Percentiles rank a stretch among this genome's conserved stretches.
Evolutionary conservation across 139 green algal genomes (phyloP).

Genomic region (Auxenochlorella protothecoides): DNA sequence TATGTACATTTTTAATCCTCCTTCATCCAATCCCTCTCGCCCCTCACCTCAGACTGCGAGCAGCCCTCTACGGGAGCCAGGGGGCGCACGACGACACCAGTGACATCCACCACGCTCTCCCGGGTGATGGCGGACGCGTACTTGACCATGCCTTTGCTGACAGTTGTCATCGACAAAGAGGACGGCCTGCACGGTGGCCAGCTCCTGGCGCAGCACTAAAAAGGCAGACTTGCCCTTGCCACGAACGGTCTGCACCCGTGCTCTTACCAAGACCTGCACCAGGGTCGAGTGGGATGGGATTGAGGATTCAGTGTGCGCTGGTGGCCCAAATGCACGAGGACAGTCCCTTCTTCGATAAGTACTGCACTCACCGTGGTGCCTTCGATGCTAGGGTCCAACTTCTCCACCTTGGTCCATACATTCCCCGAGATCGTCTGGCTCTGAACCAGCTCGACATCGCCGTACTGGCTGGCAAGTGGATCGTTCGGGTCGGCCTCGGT

Average conservation of each 20-base stretch:
- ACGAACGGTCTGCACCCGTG: conserved; percentile 75
- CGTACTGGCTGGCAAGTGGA: conserved; percentile 79
- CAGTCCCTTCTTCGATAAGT: no score
- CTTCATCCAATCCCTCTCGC: no score
- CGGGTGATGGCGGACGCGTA: conserved; percentile 76
- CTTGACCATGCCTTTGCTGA: conserved; percentile 96
- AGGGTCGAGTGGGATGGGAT: no score
- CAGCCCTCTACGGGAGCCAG: conserved; percentile 60
- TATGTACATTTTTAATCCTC: no score
- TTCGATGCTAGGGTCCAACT: conserved; percentile 25
- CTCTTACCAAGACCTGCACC: conserved; percentile 59
- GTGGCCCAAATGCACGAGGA: not conserved
- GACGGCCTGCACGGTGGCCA: conserved; percentile 74
- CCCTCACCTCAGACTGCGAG: conserved; percentile 62
- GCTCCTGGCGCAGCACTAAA: conserved; percentile 81
- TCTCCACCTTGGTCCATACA: conserved; percentile 45
- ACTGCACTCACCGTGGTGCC: conserved; percentile 36
- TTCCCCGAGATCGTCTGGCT: conserved; percentile 39
- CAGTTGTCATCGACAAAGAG: conserved; percentile 76
- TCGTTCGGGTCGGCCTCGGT: conserved; percentile 70
- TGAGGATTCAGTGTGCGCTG: not conserved
- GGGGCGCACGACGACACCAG: conserved; percentile 48
- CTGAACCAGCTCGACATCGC: conserved; percentile 76
- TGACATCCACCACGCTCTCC: conserved; percentile 94
- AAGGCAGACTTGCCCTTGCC: conserved; percentile 95